Percentiles rank a stretch among this genome's conserved stretches.
Conservation (phyloP, 2,329 filamentous ascomycete genomes). For the Penicillium decumbens region DNA sequence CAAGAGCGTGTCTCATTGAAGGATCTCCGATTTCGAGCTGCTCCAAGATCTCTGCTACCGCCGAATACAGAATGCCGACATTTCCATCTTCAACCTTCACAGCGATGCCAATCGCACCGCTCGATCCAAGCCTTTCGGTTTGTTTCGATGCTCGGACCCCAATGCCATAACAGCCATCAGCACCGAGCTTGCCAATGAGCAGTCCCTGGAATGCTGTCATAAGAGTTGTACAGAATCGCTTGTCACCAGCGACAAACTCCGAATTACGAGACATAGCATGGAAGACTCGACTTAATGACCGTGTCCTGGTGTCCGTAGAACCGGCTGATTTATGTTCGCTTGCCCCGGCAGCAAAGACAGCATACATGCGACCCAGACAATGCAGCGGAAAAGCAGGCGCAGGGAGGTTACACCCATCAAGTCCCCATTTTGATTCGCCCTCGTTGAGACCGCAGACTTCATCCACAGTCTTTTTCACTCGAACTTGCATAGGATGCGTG, state of each 20-base stretch:
- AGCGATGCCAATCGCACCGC: conserved; percentile 42
- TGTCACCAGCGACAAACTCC: conserved; percentile 45
- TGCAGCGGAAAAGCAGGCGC: conserved; percentile 43
- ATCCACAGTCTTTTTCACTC: conserved; percentile 37
- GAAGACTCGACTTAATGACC: conserved; percentile 36
- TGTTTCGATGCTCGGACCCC: conserved; percentile 39
- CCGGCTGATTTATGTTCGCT: conserved; percentile 1
- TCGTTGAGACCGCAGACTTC: conserved; percentile 31
- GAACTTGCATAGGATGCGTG: conserved; percentile 38
- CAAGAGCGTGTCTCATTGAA: conserved; percentile 29
- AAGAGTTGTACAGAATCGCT: conserved; percentile 46
- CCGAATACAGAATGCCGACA: conserved; percentile 43
- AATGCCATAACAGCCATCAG: conserved; percentile 49
- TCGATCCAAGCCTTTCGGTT: conserved; percentile 36
- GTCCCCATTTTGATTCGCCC: conserved; percentile 38
- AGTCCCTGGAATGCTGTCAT: conserved; percentile 40
- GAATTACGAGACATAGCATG: conserved; percentile 43
- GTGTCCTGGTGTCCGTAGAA: conserved; percentile 15
- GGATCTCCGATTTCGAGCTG: conserved; percentile 39
- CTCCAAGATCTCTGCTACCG: conserved; percentile 44
- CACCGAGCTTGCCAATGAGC: conserved; percentile 48
- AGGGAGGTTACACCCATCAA: conserved; percentile 49
- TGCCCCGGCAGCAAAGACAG: conserved; percentile 36
- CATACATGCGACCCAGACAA: conserved; percentile 36
- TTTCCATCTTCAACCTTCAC: conserved; percentile 51